Evolutionary conservation across 768 basidiomycete genomes (phyloP), one percentile per base, ranked within the genome.

Genomic region (Leucocoprinus leucothites): DNA sequence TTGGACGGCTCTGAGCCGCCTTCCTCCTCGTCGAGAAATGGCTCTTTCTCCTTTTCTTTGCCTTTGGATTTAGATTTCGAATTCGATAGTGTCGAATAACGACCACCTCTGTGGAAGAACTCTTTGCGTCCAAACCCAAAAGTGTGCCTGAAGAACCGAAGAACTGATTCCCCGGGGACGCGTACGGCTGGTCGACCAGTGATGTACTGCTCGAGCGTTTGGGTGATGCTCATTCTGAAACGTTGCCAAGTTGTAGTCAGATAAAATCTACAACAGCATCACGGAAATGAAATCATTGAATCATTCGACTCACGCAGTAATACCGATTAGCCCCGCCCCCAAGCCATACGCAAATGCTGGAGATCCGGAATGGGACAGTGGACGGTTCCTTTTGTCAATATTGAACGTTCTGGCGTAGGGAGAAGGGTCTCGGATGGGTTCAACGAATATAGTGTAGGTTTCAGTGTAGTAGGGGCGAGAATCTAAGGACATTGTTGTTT

Each of bases 371-470:
- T 3, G 42, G 25, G 21, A 18, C 22, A 2, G n/a, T 21, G 21
- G 22, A 8, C 19, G 18, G 19, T 24, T 53, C 4, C 6, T 5
- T 8, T 19, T 53, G 24, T 53, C 42, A 13, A 46, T 21, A 22
- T 36, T 38, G 52, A 53, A 53, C 7, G 16, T 53, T 7, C 44
- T 43, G 9, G 52, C 52, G 5, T 9, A 34, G 13, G 52, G 52
- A 3, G 52, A 46, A 13, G 44, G 52, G 31, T 36, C 26, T n/a
- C 31, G 52, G 9, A 53, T 53, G 14, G 44, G 52, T 25, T 53
- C 44, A 24, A 46, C 11, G 35, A 53, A 46, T 18, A 53, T 53
- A 14, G 52, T 46, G n/a, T 53, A 45, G 21, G 26, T 53, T 46
- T 45, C 42, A 7, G 41, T 22, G 51, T 53, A 53, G 43, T 44